Evolutionary conservation across 2,329 filamentous ascomycete genomes (phyloP).

Genomic region (Colletotrichum sp.): DNA sequence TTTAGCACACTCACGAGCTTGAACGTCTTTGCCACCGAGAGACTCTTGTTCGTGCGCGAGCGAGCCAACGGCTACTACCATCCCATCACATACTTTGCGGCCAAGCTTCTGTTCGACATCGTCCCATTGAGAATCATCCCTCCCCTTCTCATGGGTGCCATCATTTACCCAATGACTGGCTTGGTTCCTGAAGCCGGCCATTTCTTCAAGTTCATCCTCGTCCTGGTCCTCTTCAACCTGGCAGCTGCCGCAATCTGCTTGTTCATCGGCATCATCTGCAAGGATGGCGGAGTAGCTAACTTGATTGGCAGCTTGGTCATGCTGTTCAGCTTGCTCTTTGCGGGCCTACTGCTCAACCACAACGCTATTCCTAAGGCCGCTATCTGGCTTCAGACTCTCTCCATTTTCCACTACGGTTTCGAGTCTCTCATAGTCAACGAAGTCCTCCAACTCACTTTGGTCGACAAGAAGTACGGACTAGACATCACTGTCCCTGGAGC

Average conservation of each 20-base stretch:
- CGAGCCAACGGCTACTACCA: constrained; percentile 96
- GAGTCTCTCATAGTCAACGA: constrained; percentile 98
- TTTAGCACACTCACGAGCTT: constrained; percentile 95
- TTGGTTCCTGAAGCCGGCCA: constrained; percentile 81
- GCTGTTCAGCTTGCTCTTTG: constrained; percentile 95
- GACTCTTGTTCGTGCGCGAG: constrained; percentile 90
- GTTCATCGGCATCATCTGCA: constrained; percentile 95
- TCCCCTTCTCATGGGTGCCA: constrained; percentile 92
- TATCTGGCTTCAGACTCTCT: constrained; percentile 89
- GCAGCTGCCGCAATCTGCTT: constrained; percentile 92
- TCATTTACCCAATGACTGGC: constrained; percentile 98
- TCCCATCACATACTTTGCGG: constrained; percentile 90
- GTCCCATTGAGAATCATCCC: constrained; percentile 92
- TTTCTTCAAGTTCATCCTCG: constrained; percentile 90
- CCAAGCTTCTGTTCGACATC: constrained; percentile 98
- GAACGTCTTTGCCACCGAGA: constrained; percentile 90
- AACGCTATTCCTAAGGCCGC: constrained; percentile 87
- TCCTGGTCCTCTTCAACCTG: constrained; percentile 94
- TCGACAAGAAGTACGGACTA: constrained; percentile 94
- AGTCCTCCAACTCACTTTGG: constrained; percentile 84
- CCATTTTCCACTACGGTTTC: constrained; percentile 98
- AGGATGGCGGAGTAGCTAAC: constrained; percentile 89
- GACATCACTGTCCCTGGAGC: constrained; percentile 96
- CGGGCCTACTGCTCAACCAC: constrained; percentile 91
- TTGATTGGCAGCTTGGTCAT: constrained; percentile 94